Evolutionary conservation across 441 rosid genomes (phyloP).

Genomic region (Croton setiger): DNA sequence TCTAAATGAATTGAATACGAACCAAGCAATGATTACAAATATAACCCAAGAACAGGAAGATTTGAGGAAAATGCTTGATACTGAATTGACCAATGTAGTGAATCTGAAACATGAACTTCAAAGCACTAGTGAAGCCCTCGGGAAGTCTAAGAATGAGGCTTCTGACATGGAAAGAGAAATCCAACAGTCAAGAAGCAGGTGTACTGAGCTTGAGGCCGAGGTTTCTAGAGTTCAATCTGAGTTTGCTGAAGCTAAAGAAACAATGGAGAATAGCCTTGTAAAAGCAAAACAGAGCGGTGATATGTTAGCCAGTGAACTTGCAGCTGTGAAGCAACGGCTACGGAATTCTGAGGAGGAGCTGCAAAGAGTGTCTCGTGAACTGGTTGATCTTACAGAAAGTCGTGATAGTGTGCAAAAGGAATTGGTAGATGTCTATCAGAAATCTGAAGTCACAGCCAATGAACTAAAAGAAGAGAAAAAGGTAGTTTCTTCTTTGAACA

Average conservation of each 20-base stretch:
- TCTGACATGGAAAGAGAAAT: conserved; percentile 54
- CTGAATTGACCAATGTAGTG: conserved; percentile 37
- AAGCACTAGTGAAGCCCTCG: conserved; percentile 44
- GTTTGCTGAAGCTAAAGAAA: conserved; percentile 42
- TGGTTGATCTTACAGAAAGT: conserved; percentile 42
- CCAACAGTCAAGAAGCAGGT: conserved; percentile 39
- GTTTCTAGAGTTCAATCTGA: conserved; percentile 47
- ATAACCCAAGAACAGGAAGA: conserved; percentile 57
- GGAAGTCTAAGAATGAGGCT: conserved; percentile 47
- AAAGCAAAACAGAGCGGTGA: conserved; percentile 43
- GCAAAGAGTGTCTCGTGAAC: conserved; percentile 40
- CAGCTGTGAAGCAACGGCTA: conserved; percentile 43
- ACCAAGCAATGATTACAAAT: conserved; percentile 35
- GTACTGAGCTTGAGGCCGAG: conserved; percentile 61
- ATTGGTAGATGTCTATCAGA: conserved; percentile 54
- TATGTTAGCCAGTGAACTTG: conserved; percentile 48
- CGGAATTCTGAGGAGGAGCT: conserved; percentile 50
- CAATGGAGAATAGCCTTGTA: conserved; percentile 40
- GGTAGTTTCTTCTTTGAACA: conserved; percentile 43
- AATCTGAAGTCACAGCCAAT: conserved; percentile 48
- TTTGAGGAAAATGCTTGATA: conserved; percentile 43
- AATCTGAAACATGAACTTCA: conserved; percentile 58
- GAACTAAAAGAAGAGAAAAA: conserved; percentile 59
- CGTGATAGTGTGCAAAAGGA: conserved; percentile 58
- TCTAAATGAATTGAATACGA: conserved; percentile 34